These are phyloP conservation scores for Heterobasidion occidentale DNA, from an alignment of 1,284 basidiomycete species.

Conservation along the genomic window DNA sequence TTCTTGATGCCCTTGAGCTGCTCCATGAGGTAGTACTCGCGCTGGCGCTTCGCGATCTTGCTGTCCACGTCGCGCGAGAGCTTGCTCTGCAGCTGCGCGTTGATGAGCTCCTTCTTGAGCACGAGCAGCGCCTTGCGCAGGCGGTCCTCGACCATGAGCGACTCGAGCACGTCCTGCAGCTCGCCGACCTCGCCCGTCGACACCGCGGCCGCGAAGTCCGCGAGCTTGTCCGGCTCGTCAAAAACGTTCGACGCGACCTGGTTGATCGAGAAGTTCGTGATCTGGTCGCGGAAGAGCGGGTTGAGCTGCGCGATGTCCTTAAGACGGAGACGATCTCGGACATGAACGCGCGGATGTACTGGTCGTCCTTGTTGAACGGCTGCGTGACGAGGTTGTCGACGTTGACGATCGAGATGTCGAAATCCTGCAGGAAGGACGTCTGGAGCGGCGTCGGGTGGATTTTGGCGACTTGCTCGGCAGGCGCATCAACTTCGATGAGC, in stretches of 20 bases:
- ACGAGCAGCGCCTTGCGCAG: constrained; percentile 88
- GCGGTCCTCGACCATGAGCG: constrained; percentile 81
- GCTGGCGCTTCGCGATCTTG: constrained; percentile 95
- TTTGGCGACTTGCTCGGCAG: constrained; percentile 11
- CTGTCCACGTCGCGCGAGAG: constrained; percentile 91
- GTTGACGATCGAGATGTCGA: constrained; percentile 86
- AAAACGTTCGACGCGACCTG: constrained; percentile 97
- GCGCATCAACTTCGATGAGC: constrained; percentile 15
- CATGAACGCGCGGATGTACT: constrained; percentile 94
- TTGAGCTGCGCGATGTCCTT: constrained; percentile 98
- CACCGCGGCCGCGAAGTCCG: constrained; percentile 96
- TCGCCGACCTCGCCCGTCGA: constrained; percentile 88
- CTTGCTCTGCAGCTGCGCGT: constrained; percentile 93
- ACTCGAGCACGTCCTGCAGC: constrained; percentile 91
- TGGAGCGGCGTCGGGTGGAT: constrained; percentile 46
- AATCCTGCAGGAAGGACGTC: constrained; percentile 88
- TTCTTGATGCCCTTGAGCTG: constrained; percentile 99
- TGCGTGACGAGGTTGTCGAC: constrained; percentile 80
- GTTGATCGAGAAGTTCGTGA: constrained; percentile 94
- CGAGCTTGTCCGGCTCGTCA: constrained; percentile 96
- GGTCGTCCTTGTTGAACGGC: constrained; percentile 89
- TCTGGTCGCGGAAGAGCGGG: constrained; percentile 97
- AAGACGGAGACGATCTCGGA: constrained; percentile 96
- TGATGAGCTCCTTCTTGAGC: constrained; percentile 97
- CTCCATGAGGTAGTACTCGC: constrained; percentile 98